Base-by-base conservation (phyloP, 2,329 filamentous ascomycete species). In the Ambrosiella beaveri region DNA sequence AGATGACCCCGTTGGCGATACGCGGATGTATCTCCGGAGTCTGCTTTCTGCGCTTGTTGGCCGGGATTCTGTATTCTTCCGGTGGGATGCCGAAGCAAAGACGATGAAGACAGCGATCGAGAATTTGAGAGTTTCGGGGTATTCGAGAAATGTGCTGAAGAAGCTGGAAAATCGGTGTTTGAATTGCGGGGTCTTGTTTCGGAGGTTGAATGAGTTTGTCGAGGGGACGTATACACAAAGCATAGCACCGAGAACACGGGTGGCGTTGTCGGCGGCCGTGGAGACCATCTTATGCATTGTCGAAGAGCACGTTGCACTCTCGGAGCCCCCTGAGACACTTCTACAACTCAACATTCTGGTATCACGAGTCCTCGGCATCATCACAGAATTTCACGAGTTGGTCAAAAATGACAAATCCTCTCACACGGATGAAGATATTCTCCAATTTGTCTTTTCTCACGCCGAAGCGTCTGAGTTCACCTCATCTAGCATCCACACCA, bases 31-130 rank as follows among this genome's bases (percentile, higher is more conserved):
- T 64, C 68, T 74, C 54, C 68, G 74, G 15, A 83, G 81, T 9
- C 70, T 91, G 0, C 72, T 85, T 61, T 77, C 81, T 11, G 71
- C 91, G 1, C 79, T 81, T 0, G 75, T 89, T 5, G 87, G 86
- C 0, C 76, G 85, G 53, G 82, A 81, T 44, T 90, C 86, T 0
- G 73, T 85, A 1, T 76, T 93, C 39, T 93, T 88, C 66, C 65
- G 69, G 0, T 88, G 80, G 74, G 72, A 82, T 55, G 66, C 73
- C 1, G 71, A 72, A 2, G 73, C 73, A 36, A 69, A 68, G 27
- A 71, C 70, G 0, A 88, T 90, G 63, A 67, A 70, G 13, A 72
- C 75, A 8, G 68, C 69, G 1, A 63, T 77, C 0, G 64, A 71
- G 0, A 67, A 70, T 6, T 71, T 79, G 61, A 73, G 78, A 53